phyloP scores from a whole-genome alignment of 2,329 filamentous ascomycete genomes.

The Fragosphaeria purpurea region DNA sequence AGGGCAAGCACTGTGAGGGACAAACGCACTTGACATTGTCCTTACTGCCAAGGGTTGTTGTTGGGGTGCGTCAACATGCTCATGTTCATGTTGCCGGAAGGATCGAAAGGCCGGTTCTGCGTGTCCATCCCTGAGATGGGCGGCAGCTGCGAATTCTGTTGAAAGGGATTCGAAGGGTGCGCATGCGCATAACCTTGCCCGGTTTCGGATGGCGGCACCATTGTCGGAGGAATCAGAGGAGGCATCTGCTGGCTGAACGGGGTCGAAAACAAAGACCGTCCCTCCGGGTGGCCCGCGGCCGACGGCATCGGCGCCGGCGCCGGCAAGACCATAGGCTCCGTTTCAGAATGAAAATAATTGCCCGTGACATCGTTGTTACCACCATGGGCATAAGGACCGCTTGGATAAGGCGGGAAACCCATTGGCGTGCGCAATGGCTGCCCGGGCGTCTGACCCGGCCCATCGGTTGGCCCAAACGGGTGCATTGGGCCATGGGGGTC shows the following conservation, averaged over 20 bases:
- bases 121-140: no score
- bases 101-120: no score
- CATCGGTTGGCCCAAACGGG: no score
- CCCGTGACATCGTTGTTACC: background rate
- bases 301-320: background rate
- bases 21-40: no score
- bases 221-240: background rate
- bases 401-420: background rate
- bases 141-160: no score
- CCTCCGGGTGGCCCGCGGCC: background rate
- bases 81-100: no score
- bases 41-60: no score
- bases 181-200: background rate
- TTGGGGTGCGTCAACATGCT: no score
- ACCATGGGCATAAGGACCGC: background rate
- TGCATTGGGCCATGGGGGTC: no score
- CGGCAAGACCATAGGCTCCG: background rate
- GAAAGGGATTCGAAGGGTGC: background rate
- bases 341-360: background rate
- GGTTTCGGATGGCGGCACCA: background rate
- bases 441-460: no score
- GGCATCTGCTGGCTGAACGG: conserved; percentile 1
- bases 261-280: background rate
- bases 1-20: no score
- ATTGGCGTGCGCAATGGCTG: no score